phyloP scores from a whole-genome alignment of 306 rosid species.

The Alnus glutinosa region DNA sequence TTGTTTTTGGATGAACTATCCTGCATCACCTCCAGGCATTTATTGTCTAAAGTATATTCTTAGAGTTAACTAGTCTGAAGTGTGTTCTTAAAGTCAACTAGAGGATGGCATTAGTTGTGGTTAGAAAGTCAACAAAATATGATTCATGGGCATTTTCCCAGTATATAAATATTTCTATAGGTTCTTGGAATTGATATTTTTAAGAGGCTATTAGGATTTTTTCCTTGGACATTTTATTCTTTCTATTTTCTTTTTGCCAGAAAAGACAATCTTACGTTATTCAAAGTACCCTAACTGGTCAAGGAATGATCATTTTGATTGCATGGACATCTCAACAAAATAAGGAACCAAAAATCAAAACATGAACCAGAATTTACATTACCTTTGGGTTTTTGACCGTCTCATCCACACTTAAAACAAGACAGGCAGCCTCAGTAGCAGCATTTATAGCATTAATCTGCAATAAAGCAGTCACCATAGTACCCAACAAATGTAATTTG shows the following conservation, averaged over 20 bases:
- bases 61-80: background rate
- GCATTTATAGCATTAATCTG: constrained; percentile 98
- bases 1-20: background rate
- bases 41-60: background rate
- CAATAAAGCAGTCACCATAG: constrained; percentile 25
- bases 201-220: background rate
- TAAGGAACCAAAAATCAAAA: background rate
- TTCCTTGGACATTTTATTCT: background rate
- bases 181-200: background rate
- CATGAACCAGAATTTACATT: background rate
- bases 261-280: background rate
- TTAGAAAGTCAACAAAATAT: too few species aligned
- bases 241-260: background rate
- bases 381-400: constrained; percentile 98
- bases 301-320: background rate
- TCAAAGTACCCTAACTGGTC: background rate
- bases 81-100: background rate
- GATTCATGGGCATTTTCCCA: too few species aligned
- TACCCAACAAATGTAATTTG: background rate
- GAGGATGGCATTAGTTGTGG: too few species aligned
- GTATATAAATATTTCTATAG: background rate
- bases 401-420: constrained; percentile 90
- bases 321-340: background rate
- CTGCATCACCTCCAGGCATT: background rate
- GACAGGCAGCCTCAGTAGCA: constrained; percentile 98